phyloP scores from a whole-genome alignment of 2,329 filamentous ascomycete genomes.

The Epichloe brachyelytri region DNA sequence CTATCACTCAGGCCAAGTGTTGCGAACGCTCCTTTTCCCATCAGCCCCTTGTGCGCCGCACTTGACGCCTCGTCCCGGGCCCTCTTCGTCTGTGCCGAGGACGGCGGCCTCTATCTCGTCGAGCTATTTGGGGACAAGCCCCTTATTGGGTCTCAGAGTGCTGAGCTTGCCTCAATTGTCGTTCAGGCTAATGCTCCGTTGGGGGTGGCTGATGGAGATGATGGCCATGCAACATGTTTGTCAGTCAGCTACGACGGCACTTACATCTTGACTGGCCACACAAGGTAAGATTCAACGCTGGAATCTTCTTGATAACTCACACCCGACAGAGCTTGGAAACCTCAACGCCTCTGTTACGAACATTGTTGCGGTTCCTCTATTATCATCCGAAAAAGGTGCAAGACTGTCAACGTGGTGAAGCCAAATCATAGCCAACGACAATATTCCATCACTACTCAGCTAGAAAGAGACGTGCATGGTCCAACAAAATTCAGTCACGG shows the following conservation, averaged over 20 bases:
- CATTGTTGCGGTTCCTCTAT: slow-evolving; percentile 56
- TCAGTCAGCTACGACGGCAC: slow-evolving; percentile 73
- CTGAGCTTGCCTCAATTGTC: slow-evolving; percentile 42
- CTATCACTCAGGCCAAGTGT: slow-evolving; percentile 60
- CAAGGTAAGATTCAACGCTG: slow-evolving; percentile 69
- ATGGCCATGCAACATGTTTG: slow-evolving; percentile 53
- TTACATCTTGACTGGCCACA: slow-evolving; percentile 66
- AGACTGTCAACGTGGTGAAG: slow-evolving; percentile 57
- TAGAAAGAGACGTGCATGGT: slow-evolving; percentile 31
- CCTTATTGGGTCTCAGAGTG: slow-evolving; percentile 38
- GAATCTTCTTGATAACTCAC: slow-evolving; percentile 61
- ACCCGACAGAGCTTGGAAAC: slow-evolving; percentile 53
- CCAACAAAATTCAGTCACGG: slow-evolving; percentile 32
- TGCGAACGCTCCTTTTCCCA: slow-evolving; percentile 74
- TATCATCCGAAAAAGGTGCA: slow-evolving; percentile 29
- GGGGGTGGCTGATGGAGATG: slow-evolving; percentile 46
- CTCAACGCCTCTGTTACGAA: slow-evolving; percentile 78
- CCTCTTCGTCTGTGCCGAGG: slow-evolving; percentile 67
- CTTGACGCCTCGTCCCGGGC: slow-evolving; percentile 77
- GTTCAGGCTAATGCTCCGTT: slow-evolving; percentile 42
- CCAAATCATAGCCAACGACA: slow-evolving; percentile 56
- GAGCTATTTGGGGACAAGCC: slow-evolving; percentile 53
- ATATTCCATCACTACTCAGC: slow-evolving; percentile 54
- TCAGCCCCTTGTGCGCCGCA: slow-evolving; percentile 53
- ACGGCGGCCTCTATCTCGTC: slow-evolving; percentile 67